Conservation (phyloP, 352 stramenopile genomes). For the Elongisporangium undulatum region DNA sequence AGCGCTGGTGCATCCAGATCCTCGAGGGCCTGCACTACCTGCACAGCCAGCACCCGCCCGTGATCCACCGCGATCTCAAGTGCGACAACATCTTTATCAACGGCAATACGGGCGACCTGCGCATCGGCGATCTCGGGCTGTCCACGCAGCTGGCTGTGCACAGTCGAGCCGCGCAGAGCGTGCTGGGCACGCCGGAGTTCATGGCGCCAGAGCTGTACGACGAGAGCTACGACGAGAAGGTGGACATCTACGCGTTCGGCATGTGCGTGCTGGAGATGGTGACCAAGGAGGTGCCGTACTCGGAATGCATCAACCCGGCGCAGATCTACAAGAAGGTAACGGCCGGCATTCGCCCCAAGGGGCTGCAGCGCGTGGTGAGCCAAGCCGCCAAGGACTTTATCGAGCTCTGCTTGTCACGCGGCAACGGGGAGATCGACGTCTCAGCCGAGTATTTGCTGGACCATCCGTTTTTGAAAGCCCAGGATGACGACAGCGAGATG, state of each 20-base stretch:
- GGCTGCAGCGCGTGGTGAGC: conserved; percentile 68
- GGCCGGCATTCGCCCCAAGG: conserved; percentile 70
- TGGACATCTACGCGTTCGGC: conserved; percentile 98
- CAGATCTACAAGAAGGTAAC: conserved; percentile 93
- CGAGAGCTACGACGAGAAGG: conserved; percentile 97
- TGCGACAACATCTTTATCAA: conserved; percentile 99
- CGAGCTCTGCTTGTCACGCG: conserved; percentile 75
- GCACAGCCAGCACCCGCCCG: conserved; percentile 85
- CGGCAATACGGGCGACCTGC: conserved; percentile 95
- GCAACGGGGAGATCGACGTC: conserved; percentile 77
- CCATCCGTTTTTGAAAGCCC: conserved; percentile 72
- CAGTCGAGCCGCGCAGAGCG: conserved; percentile 84
- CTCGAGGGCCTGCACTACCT: conserved; percentile 93
- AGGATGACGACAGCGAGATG: conserved; percentile 79
- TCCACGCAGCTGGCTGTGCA: conserved; percentile 78
- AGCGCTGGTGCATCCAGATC: conserved; percentile 97
- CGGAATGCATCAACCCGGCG: conserved; percentile 90
- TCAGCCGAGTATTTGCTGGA: conserved; percentile 74
- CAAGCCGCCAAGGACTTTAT: conserved; percentile 78
- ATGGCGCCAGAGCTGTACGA: conserved; percentile 99
- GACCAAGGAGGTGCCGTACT: conserved; percentile 98
- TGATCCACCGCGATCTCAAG: conserved; percentile 94
- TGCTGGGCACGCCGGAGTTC: conserved; percentile 98
- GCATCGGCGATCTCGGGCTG: conserved; percentile 97
- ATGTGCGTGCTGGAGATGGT: conserved; percentile 99